These are phyloP conservation scores for Zychaea mexicana DNA, from an alignment of 371 early-diverging fungal species.

Conservation along the genomic window DNA sequence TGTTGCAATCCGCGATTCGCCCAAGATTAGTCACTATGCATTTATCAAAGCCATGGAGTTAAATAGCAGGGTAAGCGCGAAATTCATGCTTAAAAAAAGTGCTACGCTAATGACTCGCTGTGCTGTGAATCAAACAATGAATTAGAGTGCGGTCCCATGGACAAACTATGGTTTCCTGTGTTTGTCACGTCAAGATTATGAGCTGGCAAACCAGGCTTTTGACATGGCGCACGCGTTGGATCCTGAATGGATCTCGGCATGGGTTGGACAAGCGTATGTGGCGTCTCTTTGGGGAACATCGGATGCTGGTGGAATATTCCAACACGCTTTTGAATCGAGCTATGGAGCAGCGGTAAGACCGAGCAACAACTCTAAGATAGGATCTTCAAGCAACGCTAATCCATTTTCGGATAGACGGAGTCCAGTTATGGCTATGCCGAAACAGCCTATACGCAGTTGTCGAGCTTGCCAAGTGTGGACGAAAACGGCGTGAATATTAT, in stretches of 20 bases:
- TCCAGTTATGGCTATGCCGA: conserved; percentile 75
- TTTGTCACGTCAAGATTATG: conserved; percentile 71
- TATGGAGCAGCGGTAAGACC: conserved; percentile 50
- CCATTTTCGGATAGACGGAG: conserved; percentile 46
- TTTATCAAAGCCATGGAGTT: conserved; percentile 80
- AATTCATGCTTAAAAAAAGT: background rate
- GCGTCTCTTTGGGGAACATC: conserved; percentile 61
- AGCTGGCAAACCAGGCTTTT: conserved; percentile 81
- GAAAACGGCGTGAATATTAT: conserved; percentile 22
- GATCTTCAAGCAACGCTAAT: background rate
- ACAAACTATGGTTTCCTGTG: conserved; percentile 88
- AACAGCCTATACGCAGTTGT: conserved; percentile 49
- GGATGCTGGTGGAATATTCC: conserved; percentile 63
- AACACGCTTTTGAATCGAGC: conserved; percentile 78
- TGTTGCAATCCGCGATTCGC: conserved; percentile 51
- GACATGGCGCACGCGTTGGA: conserved; percentile 75
- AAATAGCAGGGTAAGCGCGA: conserved; percentile 58
- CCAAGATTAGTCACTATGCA: conserved; percentile 81
- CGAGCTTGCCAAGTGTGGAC: conserved; percentile 6
- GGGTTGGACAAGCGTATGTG: conserved; percentile 87
- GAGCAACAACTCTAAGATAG: background rate
- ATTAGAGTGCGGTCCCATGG: conserved; percentile 76
- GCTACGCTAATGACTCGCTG: background rate
- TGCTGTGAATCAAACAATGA: too few relatives aligned
- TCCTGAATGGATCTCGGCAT: conserved; percentile 79